phyloP scores from a whole-genome alignment of 2,329 filamentous ascomycete species.

The Alternaria rosae region DNA sequence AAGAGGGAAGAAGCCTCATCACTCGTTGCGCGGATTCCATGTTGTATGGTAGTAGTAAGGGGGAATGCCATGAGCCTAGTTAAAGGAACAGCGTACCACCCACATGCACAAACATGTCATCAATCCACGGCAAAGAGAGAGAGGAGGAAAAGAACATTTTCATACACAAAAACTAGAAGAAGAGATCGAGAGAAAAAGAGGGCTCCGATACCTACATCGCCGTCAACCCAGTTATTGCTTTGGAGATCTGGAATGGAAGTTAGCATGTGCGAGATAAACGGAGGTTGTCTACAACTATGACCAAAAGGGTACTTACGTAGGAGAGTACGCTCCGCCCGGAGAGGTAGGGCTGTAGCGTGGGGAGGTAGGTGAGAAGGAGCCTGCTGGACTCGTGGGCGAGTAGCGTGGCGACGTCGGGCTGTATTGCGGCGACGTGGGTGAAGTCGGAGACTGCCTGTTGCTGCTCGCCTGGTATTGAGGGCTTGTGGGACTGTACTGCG shows the following conservation, averaged over 20 bases:
- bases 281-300: constrained; percentile 35
- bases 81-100: constrained; percentile 42
- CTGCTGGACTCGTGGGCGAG: constrained; percentile 40
- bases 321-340: constrained; percentile 49
- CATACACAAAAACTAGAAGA: constrained; percentile 37
- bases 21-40: constrained; percentile 3
- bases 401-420: constrained; percentile 45
- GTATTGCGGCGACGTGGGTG: constrained; percentile 50
- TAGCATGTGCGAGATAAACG: constrained; percentile 20
- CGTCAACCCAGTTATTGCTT: constrained; percentile 36
- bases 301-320: constrained; percentile 51
- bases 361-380: constrained; percentile 55
- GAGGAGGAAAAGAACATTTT: constrained; percentile 31
- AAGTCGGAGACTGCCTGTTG: constrained; percentile 60
- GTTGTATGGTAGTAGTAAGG: background rate
- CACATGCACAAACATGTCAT: constrained; percentile 11
- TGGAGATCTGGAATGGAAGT: constrained; percentile 40
- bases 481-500: constrained; percentile 75
- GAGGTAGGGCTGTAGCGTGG: constrained; percentile 53
- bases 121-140: constrained; percentile 16
- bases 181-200: background rate
- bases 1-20: constrained; percentile 2
- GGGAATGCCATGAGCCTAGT: constrained; percentile 44
- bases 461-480: constrained; percentile 64
- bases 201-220: background rate